Evolutionary conservation across 2,329 filamentous ascomycete species (phyloP).

Genomic region (Remersonia thermophila): DNA sequence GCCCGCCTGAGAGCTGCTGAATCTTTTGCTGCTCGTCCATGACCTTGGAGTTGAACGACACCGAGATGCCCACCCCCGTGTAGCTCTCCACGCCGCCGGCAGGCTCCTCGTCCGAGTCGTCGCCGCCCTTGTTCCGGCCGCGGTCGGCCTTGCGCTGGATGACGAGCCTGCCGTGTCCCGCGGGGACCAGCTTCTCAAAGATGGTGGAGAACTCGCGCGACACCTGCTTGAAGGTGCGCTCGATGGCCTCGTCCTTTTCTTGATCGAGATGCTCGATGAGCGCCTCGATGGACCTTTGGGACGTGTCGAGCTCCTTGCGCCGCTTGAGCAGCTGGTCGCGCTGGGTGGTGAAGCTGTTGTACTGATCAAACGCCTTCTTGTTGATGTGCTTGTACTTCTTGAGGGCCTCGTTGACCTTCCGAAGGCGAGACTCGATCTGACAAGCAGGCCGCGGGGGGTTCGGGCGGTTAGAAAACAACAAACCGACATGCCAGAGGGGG

Average conservation of each 20-base stretch:
- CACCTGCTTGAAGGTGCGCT: conserved; percentile 96
- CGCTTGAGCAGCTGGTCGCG: conserved; percentile 77
- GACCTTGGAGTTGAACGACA: conserved; percentile 97
- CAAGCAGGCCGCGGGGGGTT: too few species aligned
- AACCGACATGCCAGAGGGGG: too few species aligned
- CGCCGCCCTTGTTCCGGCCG: conserved; percentile 29
- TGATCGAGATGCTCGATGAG: conserved; percentile 87
- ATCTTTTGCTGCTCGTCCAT: conserved; percentile 93
- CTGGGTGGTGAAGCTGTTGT: conserved; percentile 91
- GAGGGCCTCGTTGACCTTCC: conserved; percentile 81
- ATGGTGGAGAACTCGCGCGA: conserved; percentile 85
- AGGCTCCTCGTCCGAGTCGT: conserved; percentile 54
- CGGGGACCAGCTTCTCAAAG: conserved; percentile 89
- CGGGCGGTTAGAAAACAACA: too few species aligned
- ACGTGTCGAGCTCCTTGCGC: conserved; percentile 74
- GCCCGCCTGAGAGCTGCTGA: conserved; percentile 90
- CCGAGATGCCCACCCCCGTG: conserved; percentile 87
- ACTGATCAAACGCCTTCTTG: conserved; percentile 99
- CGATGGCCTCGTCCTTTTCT: conserved; percentile 93
- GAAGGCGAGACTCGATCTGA: conserved; percentile 54
- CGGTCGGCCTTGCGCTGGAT: conserved; percentile 85
- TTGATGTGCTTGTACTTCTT: conserved; percentile 98
- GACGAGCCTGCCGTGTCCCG: conserved; percentile 78
- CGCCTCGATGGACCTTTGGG: conserved; percentile 78
- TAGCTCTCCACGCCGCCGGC: conserved; percentile 81